phyloP scores from a whole-genome alignment of 2,329 filamentous ascomycete genomes.

The Pseudopithomyces chartarum region DNA sequence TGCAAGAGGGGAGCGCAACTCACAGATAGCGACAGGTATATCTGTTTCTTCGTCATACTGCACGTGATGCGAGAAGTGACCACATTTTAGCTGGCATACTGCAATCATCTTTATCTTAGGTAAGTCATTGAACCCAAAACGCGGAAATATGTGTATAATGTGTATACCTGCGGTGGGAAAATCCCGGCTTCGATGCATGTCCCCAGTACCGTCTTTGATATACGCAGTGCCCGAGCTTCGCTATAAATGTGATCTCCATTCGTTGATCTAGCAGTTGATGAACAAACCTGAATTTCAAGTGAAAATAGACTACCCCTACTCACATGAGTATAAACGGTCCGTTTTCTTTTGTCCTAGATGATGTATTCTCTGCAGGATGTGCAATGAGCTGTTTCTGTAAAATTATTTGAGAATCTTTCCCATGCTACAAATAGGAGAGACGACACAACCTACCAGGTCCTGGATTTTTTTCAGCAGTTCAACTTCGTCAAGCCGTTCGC shows the following conservation, averaged over 20 bases:
- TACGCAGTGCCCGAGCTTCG: neutral
- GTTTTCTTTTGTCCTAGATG: neutral
- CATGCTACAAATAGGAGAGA: neutral
- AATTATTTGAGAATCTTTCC: neutral
- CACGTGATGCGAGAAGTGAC: slow-evolving; percentile 4
- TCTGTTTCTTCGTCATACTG: neutral
- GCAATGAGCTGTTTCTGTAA: neutral
- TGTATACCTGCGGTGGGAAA: slow-evolving; percentile 4
- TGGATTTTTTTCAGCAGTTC: neutral
- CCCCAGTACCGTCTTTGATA: neutral
- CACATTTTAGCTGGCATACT: neutral
- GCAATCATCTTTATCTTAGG: neutral
- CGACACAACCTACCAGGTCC: neutral
- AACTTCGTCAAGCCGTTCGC: neutral
- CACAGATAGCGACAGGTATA: neutral
- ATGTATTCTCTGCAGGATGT: neutral
- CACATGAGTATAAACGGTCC: slow-evolving; percentile 4
- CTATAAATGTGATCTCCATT: neutral
- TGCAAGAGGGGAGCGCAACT: neutral
- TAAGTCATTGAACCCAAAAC: neutral
- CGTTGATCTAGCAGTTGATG: neutral
- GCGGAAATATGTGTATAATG: neutral
- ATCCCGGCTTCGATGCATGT: neutral
- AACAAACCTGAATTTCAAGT: neutral
- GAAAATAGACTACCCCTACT: neutral